phyloP scores from a whole-genome alignment of 2,329 filamentous ascomycete species.

The Ramichloridium luteum region DNA sequence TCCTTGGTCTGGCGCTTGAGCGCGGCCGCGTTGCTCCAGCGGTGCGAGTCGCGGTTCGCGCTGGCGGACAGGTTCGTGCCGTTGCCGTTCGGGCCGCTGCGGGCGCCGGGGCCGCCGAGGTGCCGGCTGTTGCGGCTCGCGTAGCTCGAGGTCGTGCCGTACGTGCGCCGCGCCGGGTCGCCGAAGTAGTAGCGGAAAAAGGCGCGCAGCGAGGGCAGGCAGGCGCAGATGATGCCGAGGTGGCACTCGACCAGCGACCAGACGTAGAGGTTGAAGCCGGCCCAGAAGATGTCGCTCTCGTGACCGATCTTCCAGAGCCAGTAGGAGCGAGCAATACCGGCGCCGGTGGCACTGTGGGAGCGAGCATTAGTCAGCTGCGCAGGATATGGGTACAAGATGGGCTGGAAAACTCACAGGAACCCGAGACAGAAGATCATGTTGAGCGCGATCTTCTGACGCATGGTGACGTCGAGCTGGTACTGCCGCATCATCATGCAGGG shows the following conservation, averaged over 20 bases:
- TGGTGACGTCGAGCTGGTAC: slow-evolving; percentile 12
- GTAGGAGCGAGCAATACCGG: slow-evolving; percentile 15
- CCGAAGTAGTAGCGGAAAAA: slow-evolving; percentile 20
- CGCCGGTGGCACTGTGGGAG: slow-evolving; percentile 14
- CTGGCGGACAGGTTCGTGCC: not conserved
- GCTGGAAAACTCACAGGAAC: slow-evolving; percentile 6
- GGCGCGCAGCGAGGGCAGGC: slow-evolving; percentile 19
- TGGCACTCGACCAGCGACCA: slow-evolving; percentile 21
- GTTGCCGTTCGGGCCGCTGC: not conserved
- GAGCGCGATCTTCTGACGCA: slow-evolving; percentile 14
- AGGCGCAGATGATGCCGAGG: slow-evolving; percentile 22
- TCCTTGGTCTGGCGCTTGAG: not conserved
- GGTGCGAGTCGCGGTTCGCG: not conserved
- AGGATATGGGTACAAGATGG: not conserved
- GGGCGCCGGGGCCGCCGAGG: not conserved
- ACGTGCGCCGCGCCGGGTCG: slow-evolving; percentile 10
- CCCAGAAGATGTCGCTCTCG: slow-evolving; percentile 16
- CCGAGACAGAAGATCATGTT: slow-evolving; percentile 16
- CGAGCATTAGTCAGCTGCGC: slow-evolving; percentile 1
- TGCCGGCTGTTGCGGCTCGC: slow-evolving; percentile 2
- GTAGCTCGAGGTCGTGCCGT: slow-evolving; percentile 6
- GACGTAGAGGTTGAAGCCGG: slow-evolving; percentile 17
- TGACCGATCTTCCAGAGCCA: slow-evolving; percentile 14
- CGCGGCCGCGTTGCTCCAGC: no score
- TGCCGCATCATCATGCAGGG: slow-evolving; percentile 16